Evolutionary conservation across 352 stramenopile genomes (phyloP).

Genomic region (Globisporangium echinulatum): DNA sequence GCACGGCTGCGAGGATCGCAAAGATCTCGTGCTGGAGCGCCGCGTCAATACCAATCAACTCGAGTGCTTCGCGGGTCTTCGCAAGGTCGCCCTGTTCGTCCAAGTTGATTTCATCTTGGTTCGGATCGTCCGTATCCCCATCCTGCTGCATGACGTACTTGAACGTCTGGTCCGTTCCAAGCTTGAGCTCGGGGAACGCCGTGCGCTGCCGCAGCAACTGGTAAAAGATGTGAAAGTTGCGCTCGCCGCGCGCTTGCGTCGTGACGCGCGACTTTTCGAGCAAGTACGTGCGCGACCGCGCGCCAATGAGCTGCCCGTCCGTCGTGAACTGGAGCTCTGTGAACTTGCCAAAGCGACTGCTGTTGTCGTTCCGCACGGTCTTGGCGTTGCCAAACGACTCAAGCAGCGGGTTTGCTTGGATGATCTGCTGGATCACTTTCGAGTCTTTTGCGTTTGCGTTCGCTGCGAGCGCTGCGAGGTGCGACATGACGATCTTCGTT

Average conservation of each 20-base stretch:
- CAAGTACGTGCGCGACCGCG: constrained; percentile 85
- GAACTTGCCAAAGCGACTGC: constrained; percentile 83
- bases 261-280: constrained; percentile 91
- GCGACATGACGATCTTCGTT: constrained; percentile 94
- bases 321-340: constrained; percentile 76
- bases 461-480: constrained; percentile 83
- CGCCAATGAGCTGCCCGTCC: constrained; percentile 73
- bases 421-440: constrained; percentile 93
- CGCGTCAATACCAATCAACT: constrained; percentile 83
- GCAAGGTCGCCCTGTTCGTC: constrained; percentile 60
- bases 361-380: constrained; percentile 85
- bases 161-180: constrained; percentile 39
- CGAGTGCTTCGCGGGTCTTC: constrained; percentile 79
- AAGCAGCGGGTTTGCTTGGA: constrained; percentile 88
- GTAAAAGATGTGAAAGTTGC: constrained; percentile 95
- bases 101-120: constrained; percentile 21
- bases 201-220: constrained; percentile 71
- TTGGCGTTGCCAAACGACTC: constrained; percentile 87
- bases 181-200: constrained; percentile 52
- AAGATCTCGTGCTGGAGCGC: constrained; percentile 85
- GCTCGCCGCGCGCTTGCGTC: constrained; percentile 75
- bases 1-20: constrained; percentile 81
- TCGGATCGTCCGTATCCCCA: neutral
- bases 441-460: constrained; percentile 75
- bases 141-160: constrained; percentile 50